Evolutionary conservation across 129 eudicot species (phyloP), one percentile per base, ranked within the genome.

Genomic region (Lactuca sativa): DNA sequence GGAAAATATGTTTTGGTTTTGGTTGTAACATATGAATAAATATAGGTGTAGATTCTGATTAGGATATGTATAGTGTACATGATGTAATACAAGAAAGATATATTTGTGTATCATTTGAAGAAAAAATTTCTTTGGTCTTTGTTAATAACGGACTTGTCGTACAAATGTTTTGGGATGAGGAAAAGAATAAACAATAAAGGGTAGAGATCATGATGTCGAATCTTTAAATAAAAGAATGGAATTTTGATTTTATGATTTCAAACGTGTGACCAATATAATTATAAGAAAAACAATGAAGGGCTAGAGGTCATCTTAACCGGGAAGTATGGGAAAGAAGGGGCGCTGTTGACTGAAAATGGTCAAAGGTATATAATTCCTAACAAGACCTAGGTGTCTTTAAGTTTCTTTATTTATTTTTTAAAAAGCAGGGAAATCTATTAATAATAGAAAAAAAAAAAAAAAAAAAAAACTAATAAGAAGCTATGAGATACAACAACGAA

Each of bases 31-130:
- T 18, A 64, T 31, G 53, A 56, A 69, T 77, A 77, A 61, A 8
- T 15, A 62, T 53, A 69, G n/a, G 52, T 3, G 66, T 68, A 34
- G 37, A 34, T 25, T 25, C 30, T 25, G 30, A 25, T 67, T 75
- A 67, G 55, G 15, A 34, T 58, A 69, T 76, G 75, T 76, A 62
- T 62, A 62, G 71, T 62, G 75, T 62, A 77, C 71, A 77, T 71
- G 72, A 64, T 74, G 72, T 56, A 44, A 64, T 65, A 64, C 63
- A 62, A 9, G 62, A 54, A 75, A 37, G 18, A 38, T 49, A 54
- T 36, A 10, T 36, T 38, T 63, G 30, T 11, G 15, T 47, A 47
- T 47, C 4, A 9, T 9, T 43, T 6, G 30, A 25, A 25, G 30
- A 25, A 43, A 43, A 9, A 2, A 0, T 43, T 43, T 43, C 49